These are phyloP conservation scores for Agarophyton chilense DNA, from an alignment of 23 red algal species.

Conservation along the genomic window DNA sequence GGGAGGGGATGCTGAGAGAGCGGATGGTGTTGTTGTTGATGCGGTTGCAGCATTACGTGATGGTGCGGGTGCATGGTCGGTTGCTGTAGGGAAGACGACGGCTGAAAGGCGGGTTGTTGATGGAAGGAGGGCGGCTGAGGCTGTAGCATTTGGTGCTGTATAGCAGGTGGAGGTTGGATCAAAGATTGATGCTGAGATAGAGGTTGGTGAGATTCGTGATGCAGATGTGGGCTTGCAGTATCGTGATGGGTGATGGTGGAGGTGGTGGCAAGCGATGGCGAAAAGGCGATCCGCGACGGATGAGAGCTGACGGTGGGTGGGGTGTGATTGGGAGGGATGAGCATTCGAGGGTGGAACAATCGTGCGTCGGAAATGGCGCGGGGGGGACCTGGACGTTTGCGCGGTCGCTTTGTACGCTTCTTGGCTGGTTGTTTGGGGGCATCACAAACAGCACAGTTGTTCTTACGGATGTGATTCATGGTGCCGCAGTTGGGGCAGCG, in stretches of 20 bases:
- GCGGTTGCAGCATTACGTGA: constrained; percentile 5
- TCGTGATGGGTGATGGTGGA: constrained; percentile 1
- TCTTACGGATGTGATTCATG: constrained; percentile 61
- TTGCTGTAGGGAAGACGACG: background rate
- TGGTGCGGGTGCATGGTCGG: background rate
- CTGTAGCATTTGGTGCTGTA: background rate
- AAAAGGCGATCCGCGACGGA: background rate
- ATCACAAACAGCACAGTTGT: constrained; percentile 31
- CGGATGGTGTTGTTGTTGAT: background rate
- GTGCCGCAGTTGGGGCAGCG: constrained; percentile 32
- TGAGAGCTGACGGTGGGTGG: background rate
- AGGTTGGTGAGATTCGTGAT: background rate
- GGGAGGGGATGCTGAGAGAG: constrained; percentile 10
- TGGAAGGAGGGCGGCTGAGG: background rate
- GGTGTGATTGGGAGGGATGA: background rate
- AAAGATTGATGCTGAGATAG: background rate
- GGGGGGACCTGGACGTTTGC: background rate
- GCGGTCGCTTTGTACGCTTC: constrained; percentile 34
- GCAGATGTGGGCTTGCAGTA: background rate
- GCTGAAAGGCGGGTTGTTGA: background rate
- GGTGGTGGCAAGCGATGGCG: background rate
- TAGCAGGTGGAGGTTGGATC: background rate
- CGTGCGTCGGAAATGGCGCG: background rate
- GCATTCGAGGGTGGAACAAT: background rate
- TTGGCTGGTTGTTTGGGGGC: constrained; percentile 42